A percentile compares a stretch with the other conserved stretches of the same genome.
These are phyloP conservation scores for Pestalotiopsis sp. DNA, from an alignment of 2,329 filamentous ascomycete genomes.

Conservation along the genomic window DNA sequence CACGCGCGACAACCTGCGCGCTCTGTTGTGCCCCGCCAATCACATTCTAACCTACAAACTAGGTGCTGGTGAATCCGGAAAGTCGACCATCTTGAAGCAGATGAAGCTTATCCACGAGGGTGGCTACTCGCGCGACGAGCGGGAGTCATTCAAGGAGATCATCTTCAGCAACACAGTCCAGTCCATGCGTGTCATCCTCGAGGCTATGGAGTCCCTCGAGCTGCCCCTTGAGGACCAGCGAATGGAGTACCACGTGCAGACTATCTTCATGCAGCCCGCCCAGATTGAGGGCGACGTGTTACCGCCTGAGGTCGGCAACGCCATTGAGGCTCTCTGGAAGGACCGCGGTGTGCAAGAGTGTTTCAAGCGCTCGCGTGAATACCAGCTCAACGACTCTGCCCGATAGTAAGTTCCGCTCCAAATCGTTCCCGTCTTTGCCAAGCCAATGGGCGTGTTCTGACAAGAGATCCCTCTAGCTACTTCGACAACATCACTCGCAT, in stretches of 20 bases:
- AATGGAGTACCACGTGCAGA: slow-evolving; percentile 97
- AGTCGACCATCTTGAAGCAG: slow-evolving; percentile 93
- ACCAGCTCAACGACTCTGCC: slow-evolving; percentile 94
- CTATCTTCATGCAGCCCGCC: slow-evolving; percentile 97
- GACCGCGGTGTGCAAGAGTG: slow-evolving; percentile 91
- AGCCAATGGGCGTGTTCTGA: background rate
- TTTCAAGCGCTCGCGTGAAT: slow-evolving; percentile 94
- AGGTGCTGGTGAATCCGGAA: slow-evolving; percentile 98
- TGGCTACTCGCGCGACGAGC: slow-evolving; percentile 90
- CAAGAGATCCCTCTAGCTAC: slow-evolving; percentile 63
- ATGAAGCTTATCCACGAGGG: slow-evolving; percentile 99
- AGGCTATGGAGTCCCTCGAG: slow-evolving; percentile 70
- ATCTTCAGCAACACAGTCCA: slow-evolving; percentile 73
- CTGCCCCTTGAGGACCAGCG: slow-evolving; percentile 88
- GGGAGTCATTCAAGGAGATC: slow-evolving; percentile 71
- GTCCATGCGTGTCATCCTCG: slow-evolving; percentile 70
- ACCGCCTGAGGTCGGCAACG: slow-evolving; percentile 90
- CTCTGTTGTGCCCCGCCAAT: background rate
- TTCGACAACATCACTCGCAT: slow-evolving; percentile 95
- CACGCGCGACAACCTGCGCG: background rate
- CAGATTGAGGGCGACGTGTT: slow-evolving; percentile 95
- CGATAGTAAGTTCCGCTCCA: slow-evolving; percentile 73
- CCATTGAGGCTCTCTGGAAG: slow-evolving; percentile 91
- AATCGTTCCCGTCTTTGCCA: background rate
- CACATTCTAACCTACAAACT: slow-evolving; percentile 21